Conservation (phyloP, 2,329 filamentous ascomycete species). For the Diaporthe citri region DNA sequence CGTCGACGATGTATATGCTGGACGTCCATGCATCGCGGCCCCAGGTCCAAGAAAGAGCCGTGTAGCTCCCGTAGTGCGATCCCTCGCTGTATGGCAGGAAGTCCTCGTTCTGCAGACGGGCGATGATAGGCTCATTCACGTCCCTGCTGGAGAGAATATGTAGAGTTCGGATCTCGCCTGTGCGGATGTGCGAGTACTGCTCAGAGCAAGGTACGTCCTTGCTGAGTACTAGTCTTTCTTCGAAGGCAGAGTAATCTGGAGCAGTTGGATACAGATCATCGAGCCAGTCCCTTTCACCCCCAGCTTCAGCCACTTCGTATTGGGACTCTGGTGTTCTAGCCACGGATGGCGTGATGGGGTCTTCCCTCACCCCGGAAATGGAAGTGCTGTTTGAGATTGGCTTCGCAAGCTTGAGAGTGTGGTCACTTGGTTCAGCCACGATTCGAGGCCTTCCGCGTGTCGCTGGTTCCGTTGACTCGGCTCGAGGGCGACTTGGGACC, state of each 20-base stretch:
- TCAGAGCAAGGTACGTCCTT: background rate
- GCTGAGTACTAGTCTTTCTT: background rate
- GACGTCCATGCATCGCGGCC: background rate
- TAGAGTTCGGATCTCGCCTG: background rate
- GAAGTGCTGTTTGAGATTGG: background rate
- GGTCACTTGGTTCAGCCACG: background rate
- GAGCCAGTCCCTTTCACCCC: background rate
- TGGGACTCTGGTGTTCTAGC: background rate
- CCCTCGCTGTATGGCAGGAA: background rate
- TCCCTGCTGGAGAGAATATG: background rate
- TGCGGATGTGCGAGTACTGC: background rate
- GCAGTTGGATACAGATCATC: background rate
- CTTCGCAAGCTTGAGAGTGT: background rate
- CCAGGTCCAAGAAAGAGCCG: background rate
- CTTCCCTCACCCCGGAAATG: background rate
- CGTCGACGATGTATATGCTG: background rate
- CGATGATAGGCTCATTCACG: background rate
- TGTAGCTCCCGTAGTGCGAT: background rate
- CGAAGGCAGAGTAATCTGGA: background rate
- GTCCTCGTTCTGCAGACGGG: background rate
- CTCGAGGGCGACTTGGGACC: background rate
- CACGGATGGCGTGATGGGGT: background rate
- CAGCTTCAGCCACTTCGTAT: background rate
- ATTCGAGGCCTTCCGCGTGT: background rate
- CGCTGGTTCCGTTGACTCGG: background rate